phyloP scores from a whole-genome alignment of 2,329 filamentous ascomycete species.

The Zymoseptoria brevis region DNA sequence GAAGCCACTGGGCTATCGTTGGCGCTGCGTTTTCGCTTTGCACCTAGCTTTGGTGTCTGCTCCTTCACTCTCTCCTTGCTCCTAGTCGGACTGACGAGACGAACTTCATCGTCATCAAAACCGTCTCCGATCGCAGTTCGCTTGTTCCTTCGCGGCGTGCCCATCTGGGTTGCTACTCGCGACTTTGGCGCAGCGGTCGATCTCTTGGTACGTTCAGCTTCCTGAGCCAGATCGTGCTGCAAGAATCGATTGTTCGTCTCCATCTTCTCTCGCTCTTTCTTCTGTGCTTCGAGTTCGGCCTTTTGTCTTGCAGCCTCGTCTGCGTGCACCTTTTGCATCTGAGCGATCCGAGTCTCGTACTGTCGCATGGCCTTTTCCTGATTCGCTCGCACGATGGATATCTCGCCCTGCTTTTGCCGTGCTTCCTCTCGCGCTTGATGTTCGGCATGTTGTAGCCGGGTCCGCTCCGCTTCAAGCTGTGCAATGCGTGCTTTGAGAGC shows the following conservation, averaged over 20 bases:
- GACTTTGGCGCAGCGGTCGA: constrained; percentile 17
- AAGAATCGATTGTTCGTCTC: constrained; percentile 66
- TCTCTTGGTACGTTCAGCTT: constrained; percentile 47
- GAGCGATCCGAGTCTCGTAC: constrained; percentile 54
- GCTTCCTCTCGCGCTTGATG: constrained; percentile 42
- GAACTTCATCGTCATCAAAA: constrained; percentile 61
- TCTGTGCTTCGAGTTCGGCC: constrained; percentile 55
- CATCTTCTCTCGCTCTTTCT: constrained; percentile 56
- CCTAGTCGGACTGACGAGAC: constrained; percentile 23
- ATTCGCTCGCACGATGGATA: constrained; percentile 65
- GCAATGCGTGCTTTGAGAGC: constrained; percentile 37
- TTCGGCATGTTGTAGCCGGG: constrained; percentile 32
- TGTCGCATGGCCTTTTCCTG: constrained; percentile 54
- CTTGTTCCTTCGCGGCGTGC: constrained; percentile 23
- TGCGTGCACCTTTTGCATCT: constrained; percentile 54
- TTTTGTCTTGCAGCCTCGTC: constrained; percentile 59
- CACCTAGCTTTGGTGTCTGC: constrained; percentile 52
- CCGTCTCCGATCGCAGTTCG: constrained; percentile 51
- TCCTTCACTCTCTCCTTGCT: constrained; percentile 45
- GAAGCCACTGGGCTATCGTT: constrained; percentile 60
- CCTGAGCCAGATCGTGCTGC: constrained; percentile 62
- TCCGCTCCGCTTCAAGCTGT: constrained; percentile 39
- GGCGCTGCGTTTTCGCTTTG: constrained; percentile 59
- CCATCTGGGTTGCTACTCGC: constrained; percentile 9
- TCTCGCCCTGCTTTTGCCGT: constrained; percentile 61